Conservation (phyloP, 2,329 filamentous ascomycete species). For the Cryphonectria carpinicola region DNA sequence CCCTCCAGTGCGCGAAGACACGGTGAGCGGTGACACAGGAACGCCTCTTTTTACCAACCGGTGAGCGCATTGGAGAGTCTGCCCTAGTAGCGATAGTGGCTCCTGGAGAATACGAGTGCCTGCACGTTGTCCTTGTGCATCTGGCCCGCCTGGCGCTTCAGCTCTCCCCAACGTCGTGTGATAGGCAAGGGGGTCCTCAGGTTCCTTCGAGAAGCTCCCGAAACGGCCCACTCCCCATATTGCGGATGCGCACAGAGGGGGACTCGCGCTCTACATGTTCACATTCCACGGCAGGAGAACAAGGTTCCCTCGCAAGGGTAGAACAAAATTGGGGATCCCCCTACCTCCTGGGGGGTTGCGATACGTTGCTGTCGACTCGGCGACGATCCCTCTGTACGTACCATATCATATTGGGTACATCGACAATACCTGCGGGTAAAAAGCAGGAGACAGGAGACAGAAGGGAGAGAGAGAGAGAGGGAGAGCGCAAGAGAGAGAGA, state of each 20-base stretch:
- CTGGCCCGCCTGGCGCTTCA: constrained; percentile 25
- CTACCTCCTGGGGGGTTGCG: constrained; percentile 23
- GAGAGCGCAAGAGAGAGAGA: too few species aligned
- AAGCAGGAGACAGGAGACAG: constrained; percentile 21
- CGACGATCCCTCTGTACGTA: not conserved
- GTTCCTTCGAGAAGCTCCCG: constrained; percentile 27
- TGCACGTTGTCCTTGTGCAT: constrained; percentile 36
- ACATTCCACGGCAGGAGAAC: constrained; percentile 23
- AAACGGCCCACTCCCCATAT: constrained; percentile 22
- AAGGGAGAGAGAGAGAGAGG: not conserved
- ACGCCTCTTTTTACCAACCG: constrained; percentile 38
- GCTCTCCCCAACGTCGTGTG: constrained; percentile 18
- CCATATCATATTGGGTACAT: constrained; percentile 1
- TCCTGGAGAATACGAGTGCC: constrained; percentile 41
- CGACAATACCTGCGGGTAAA: constrained; percentile 23
- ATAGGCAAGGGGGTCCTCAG: constrained; percentile 12
- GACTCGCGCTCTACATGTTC: constrained; percentile 26
- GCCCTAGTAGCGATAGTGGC: constrained; percentile 31
- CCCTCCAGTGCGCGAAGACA: constrained; percentile 29
- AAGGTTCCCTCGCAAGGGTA: constrained; percentile 19
- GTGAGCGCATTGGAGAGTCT: constrained; percentile 39
- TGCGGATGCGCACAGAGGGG: constrained; percentile 28
- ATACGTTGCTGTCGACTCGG: constrained; percentile 24
- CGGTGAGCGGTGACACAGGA: constrained; percentile 39
- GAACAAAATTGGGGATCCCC: constrained; percentile 16